Evolutionary conservation across 345 rosid species (phyloP).

Genomic region (Bretschneidera sinensis): DNA sequence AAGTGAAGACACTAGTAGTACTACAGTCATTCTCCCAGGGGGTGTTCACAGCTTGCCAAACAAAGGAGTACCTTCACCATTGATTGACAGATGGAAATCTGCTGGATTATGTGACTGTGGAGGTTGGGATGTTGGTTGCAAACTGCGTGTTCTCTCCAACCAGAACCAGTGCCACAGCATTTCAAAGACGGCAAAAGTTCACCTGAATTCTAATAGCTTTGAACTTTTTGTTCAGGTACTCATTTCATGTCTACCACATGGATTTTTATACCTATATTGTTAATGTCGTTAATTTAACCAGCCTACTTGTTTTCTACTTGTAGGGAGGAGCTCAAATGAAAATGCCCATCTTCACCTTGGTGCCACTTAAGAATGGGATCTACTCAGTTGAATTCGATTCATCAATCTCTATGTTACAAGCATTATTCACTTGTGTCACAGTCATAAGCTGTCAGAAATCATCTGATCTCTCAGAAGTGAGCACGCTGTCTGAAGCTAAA

Average conservation of each 20-base stretch:
- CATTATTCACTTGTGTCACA: constrained; percentile 63
- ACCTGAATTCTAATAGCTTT: constrained; percentile 27
- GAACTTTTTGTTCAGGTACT: constrained; percentile 60
- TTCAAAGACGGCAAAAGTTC: constrained; percentile 19
- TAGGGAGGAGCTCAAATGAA: constrained; percentile 38
- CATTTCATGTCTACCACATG: not conserved
- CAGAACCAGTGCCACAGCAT: constrained; percentile 18
- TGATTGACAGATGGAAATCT: constrained; percentile 67
- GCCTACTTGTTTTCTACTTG: constrained; percentile 2
- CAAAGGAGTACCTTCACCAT: constrained; percentile 55
- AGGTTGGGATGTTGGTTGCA: constrained; percentile 97
- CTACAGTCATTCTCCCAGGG: constrained; percentile 64
- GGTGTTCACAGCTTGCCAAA: constrained; percentile 69
- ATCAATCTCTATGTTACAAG: constrained; percentile 56
- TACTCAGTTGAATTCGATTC: constrained; percentile 62
- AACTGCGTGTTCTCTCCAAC: constrained; percentile 44
- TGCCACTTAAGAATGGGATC: constrained; percentile 43
- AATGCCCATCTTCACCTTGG: constrained; percentile 51
- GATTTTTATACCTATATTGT: not conserved
- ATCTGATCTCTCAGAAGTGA: constrained; percentile 23
- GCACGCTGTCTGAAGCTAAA: constrained; percentile 17
- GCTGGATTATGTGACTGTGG: constrained; percentile 92
- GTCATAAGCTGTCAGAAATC: constrained; percentile 37
- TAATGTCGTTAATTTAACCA: not conserved
- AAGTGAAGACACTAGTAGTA: constrained; percentile 15